These are phyloP conservation scores for Isabelozyma rhagii DNA, from an alignment of 805 yeast species.

Conservation along the genomic window DNA sequence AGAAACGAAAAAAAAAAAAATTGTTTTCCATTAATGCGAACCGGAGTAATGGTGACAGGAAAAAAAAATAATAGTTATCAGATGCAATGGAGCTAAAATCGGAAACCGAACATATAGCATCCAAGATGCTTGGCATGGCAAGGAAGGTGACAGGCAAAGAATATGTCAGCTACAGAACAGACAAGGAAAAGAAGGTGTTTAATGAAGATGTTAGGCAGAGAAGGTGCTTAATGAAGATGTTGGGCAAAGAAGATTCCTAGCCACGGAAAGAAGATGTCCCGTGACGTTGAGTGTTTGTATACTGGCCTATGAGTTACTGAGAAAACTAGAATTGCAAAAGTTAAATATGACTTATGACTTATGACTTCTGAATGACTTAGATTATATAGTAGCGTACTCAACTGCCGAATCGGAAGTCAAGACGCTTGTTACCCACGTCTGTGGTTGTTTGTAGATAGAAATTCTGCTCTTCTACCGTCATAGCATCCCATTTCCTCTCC, in stretches of 20 bases:
- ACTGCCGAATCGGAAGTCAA: slow-evolving; percentile 20
- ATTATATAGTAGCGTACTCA: slow-evolving; percentile 4
- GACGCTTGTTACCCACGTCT: slow-evolving; percentile 21
- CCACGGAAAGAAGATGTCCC: too few relatives aligned
- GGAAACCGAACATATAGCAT: too few relatives aligned
- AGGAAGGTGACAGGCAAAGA: too few relatives aligned
- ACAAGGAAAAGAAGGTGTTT: too few relatives aligned
- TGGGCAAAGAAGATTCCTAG: too few relatives aligned
- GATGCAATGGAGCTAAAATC: neutral
- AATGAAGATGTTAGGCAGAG: too few relatives aligned
- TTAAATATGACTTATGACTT: neutral
- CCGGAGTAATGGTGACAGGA: neutral
- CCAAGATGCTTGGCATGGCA: too few relatives aligned
- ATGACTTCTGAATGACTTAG: neutral
- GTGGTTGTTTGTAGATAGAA: slow-evolving; percentile 12
- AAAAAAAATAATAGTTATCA: neutral
- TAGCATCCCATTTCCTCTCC: slow-evolving; percentile 14
- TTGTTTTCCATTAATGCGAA: neutral
- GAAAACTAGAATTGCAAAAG: too few relatives aligned
- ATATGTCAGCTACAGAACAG: too few relatives aligned
- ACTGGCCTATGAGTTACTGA: too few relatives aligned
- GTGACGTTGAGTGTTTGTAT: too few relatives aligned
- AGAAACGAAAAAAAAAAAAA: neutral
- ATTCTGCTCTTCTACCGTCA: slow-evolving; percentile 15
- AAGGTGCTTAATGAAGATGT: too few relatives aligned